Percentiles rank a stretch among this genome's conserved stretches.
phyloP scores from a whole-genome alignment of 257 asterid genomes.

The Leonotis leonurus region DNA sequence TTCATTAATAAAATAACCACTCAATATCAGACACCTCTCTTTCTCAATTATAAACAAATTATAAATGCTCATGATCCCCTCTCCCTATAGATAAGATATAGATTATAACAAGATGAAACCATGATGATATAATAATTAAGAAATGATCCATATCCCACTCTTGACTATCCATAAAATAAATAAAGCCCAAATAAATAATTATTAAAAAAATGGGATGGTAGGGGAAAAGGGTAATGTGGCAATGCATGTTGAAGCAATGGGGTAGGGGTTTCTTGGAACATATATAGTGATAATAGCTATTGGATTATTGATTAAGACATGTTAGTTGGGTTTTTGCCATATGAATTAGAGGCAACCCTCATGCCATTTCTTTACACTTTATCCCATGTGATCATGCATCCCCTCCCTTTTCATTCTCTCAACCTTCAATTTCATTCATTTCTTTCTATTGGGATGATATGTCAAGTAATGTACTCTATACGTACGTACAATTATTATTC shows the following conservation, averaged over 20 bases:
- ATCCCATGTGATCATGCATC: constrained; percentile 56
- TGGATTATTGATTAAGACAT: constrained; percentile 44
- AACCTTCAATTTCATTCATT: constrained; percentile 8
- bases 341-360: constrained; percentile 55
- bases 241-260: too few relatives aligned
- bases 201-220: constrained; percentile 31
- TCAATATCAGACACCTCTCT: too few relatives aligned
- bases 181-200: too few relatives aligned
- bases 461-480: constrained; percentile 18
- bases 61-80: too few relatives aligned
- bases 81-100: too few relatives aligned
- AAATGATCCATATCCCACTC: too few relatives aligned
- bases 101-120: too few relatives aligned
- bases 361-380: constrained; percentile 34
- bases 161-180: too few relatives aligned
- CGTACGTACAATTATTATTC: background rate
- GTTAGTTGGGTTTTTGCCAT: constrained; percentile 47
- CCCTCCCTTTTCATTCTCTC: constrained; percentile 11
- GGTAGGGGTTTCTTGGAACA: constrained; percentile 51
- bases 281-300: constrained; percentile 35
- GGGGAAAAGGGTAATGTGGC: too few relatives aligned
- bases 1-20: too few relatives aligned
- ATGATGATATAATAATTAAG: too few relatives aligned
- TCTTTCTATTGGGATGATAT: constrained; percentile 5
- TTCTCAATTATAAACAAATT: too few relatives aligned